phyloP scores from a whole-genome alignment of 164 flowering plant species.

The Stephania yunnanensis region DNA sequence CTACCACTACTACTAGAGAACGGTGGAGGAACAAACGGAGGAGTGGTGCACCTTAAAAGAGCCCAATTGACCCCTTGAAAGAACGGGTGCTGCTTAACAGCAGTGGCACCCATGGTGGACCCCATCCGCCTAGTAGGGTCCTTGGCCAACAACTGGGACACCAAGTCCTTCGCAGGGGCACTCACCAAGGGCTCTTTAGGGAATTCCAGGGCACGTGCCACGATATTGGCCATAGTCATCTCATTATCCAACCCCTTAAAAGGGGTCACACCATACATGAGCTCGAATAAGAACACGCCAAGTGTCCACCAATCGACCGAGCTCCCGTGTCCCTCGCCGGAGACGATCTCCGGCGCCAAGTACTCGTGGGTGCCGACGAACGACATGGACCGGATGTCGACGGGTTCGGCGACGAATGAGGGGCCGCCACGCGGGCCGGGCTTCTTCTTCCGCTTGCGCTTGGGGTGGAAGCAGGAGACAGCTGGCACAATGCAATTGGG shows the following conservation, averaged over 20 bases:
- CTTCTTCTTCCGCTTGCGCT: constrained; percentile 52
- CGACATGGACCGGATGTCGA: constrained; percentile 77
- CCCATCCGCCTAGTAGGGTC: constrained; percentile 69
- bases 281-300: constrained; percentile 69
- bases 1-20: constrained; percentile 7
- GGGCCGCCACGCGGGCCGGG: constrained; percentile 24
- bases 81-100: constrained; percentile 68
- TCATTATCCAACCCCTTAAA: constrained; percentile 69
- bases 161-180: constrained; percentile 46
- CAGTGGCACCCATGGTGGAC: constrained; percentile 70
- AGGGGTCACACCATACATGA: constrained; percentile 73
- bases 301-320: constrained; percentile 97
- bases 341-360: constrained; percentile 80
- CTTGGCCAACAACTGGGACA: constrained; percentile 49
- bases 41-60: constrained; percentile 58
- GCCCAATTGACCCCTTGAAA: constrained; percentile 93
- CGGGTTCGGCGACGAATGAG: constrained; percentile 66
- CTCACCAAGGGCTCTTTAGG: constrained; percentile 59
- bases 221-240: constrained; percentile 72
- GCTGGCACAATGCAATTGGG: constrained; percentile 76
- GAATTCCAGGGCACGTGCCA: constrained; percentile 76
- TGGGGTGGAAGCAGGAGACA: constrained; percentile 69
- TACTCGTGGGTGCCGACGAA: constrained; percentile 94
- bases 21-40: constrained; percentile 59
- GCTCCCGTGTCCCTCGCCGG: constrained; percentile 87